Evolutionary conservation across 805 yeast genomes (phyloP).

Genomic region (Candida yuanshanica): DNA sequence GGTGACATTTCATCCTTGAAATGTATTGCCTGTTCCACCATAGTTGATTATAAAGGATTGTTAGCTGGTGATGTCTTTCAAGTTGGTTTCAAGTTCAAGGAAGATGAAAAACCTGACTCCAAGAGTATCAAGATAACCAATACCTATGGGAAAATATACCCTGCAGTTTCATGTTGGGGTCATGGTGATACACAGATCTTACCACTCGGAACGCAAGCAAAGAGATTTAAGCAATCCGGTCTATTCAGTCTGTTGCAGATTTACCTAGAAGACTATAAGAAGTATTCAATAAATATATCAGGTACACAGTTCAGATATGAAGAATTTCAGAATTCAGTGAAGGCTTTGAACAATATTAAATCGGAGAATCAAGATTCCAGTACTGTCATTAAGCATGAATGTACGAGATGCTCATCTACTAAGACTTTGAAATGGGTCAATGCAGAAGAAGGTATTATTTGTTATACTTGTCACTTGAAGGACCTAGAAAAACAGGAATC

Average conservation of each 20-base stretch:
- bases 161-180: conserved; percentile 37
- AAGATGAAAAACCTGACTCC: conserved; percentile 17
- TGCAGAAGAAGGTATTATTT: conserved; percentile 1
- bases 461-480: conserved; percentile 11
- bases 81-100: conserved; percentile 44
- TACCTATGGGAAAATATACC: conserved; percentile 36
- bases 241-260: conserved; percentile 13
- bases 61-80: conserved; percentile 40
- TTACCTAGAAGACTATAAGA: conserved; percentile 19
- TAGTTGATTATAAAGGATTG: conserved; percentile 44
- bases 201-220: conserved; percentile 19
- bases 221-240: conserved; percentile 11
- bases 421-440: conserved; percentile 15
- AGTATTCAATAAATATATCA: conserved; percentile 11
- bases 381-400: neutral
- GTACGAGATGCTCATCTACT: conserved; percentile 3
- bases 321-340: conserved; percentile 24
- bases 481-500: conserved; percentile 1
- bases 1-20: conserved; percentile 40
- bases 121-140: conserved; percentile 18
- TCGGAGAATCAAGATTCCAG: neutral
- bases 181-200: conserved; percentile 28
- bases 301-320: conserved; percentile 36
- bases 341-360: neutral
- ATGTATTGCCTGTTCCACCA: conserved; percentile 44